Conservation (phyloP, 768 basidiomycete genomes). For the Lyophyllum semitale region DNA sequence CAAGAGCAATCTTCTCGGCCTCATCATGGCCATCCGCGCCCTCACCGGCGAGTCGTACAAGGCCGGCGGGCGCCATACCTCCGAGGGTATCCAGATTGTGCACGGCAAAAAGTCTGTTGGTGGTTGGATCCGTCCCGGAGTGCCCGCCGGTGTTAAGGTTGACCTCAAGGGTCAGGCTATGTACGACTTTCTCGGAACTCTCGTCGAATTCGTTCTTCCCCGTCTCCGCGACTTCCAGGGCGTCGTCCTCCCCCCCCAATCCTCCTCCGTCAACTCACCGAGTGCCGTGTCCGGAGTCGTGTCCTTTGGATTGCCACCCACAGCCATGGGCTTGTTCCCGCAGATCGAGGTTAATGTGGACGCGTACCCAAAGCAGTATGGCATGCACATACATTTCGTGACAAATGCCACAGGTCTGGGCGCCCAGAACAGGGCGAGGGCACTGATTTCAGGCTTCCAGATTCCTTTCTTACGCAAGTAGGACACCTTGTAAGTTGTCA, state of each 20-base stretch:
- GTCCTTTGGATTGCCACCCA: conserved; percentile 81
- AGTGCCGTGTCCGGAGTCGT: conserved; percentile 86
- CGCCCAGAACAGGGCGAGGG: conserved; percentile 86
- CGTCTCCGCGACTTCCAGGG: conserved; percentile 90
- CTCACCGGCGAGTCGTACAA: conserved; percentile 81
- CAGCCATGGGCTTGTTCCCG: conserved; percentile 89
- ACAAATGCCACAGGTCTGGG: conserved; percentile 88
- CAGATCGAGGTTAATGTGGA: conserved; percentile 95
- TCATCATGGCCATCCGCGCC: conserved; percentile 85
- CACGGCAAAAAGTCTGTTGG: conserved; percentile 67
- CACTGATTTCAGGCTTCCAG: conserved; percentile 88
- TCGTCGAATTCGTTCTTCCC: conserved; percentile 95
- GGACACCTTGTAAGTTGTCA: conserved; percentile 15
- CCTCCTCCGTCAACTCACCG: conserved; percentile 69
- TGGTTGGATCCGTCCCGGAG: conserved; percentile 82
- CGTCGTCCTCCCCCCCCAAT: conserved; percentile 73
- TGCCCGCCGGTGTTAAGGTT: conserved; percentile 88
- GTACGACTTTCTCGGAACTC: conserved; percentile 89
- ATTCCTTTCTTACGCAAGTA: conserved; percentile 73
- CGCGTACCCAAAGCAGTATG: conserved; percentile 80
- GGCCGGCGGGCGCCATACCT: conserved; percentile 70
- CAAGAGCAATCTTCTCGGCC: conserved; percentile 75
- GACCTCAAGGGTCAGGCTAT: conserved; percentile 88
- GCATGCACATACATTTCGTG: conserved; percentile 93
- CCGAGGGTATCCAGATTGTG: conserved; percentile 79